Evolutionary conservation across 495 filamentous ascomycete genomes (phyloP), one percentile per base, ranked within the genome.

Genomic region (Aspergillus indologenus): DNA sequence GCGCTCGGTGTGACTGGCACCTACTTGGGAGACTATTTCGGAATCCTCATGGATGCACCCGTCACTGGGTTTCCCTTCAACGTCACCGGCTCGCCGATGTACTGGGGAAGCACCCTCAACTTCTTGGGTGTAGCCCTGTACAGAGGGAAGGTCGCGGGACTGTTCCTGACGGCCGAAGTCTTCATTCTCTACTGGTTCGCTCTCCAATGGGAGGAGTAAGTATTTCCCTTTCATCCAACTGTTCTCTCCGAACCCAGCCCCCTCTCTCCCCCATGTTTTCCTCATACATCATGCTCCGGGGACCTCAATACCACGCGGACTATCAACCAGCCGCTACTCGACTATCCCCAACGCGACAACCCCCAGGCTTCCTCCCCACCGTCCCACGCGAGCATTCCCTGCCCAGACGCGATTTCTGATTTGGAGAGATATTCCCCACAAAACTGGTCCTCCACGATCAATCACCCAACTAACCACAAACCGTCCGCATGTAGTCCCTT

Each of bases 1-100:
- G 88, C 86, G 24, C 83, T 98, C n/a, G 94, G 94, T 46, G 80
- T 98, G 60, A 98, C 94, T 11, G 95, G 94, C 56, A 98, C 94
- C 62, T 98, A 97, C 71, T 79, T 98, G 23, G 94, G 94, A 57
- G 94, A 98, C 77, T 98, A 98, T 78, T 98, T 96, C 66, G 94
- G 94, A 42, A 98, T 98, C 68, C 79, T 98, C 61, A 95, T 98
- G 94, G 92, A 97, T 68, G 80, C 85, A 66, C 90, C 90, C 49
- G 92, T 98, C 46, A 96, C 90, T 5, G 85, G 88, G 12, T 98
- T 98, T 70, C 94, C 94, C 1, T 98, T 98, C 84, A 97, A 91
- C 73, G 77, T 98, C 53, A 93, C 88, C 23, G 84, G 85, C 61
- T 89, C 92, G 42, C 94, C 94, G 44, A 98, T 98, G 94, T 98